phyloP scores from a whole-genome alignment of 768 basidiomycete species.

The Filobasidium floriforme region DNA sequence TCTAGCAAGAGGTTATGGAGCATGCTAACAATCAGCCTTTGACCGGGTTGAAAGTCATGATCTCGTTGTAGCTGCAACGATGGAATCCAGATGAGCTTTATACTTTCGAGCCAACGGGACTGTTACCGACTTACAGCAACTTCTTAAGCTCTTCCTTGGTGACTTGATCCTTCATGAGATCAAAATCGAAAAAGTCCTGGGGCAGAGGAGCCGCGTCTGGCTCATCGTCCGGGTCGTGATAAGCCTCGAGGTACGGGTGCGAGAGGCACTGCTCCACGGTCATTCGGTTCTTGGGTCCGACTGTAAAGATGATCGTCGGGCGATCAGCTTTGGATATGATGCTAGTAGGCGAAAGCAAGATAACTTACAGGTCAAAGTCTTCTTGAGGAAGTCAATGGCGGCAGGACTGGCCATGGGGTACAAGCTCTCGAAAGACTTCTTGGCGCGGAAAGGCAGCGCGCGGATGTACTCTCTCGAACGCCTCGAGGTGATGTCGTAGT shows the following conservation, averaged over 20 bases:
- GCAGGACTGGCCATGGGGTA: slow-evolving; percentile 85
- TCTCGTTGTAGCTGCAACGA: not conserved
- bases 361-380: slow-evolving; percentile 68
- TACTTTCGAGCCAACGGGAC: not conserved
- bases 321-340: too few species aligned
- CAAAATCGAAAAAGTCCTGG: slow-evolving; percentile 95
- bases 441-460: slow-evolving; percentile 85
- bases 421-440: slow-evolving; percentile 66
- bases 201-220: slow-evolving; percentile 91
- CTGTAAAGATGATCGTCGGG: slow-evolving; percentile 18
- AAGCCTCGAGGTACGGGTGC: slow-evolving; percentile 92
- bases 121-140: slow-evolving; percentile 32
- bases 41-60: slow-evolving; percentile 1
- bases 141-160: slow-evolving; percentile 85
- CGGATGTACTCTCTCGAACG: slow-evolving; percentile 85
- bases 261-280: slow-evolving; percentile 87
- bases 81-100: not conserved
- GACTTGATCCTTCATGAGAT: slow-evolving; percentile 92
- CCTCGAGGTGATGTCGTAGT: slow-evolving; percentile 88
- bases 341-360: too few species aligned
- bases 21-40: not conserved
- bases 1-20: not conserved
- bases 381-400: slow-evolving; percentile 64
- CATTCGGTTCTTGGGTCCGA: slow-evolving; percentile 94
- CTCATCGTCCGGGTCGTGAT: slow-evolving; percentile 95